Percentiles rank a stretch among this genome's conserved stretches.
These are phyloP conservation scores for Priceomyces melissophilus DNA, from an alignment of 805 yeast species.

Conservation along the genomic window DNA sequence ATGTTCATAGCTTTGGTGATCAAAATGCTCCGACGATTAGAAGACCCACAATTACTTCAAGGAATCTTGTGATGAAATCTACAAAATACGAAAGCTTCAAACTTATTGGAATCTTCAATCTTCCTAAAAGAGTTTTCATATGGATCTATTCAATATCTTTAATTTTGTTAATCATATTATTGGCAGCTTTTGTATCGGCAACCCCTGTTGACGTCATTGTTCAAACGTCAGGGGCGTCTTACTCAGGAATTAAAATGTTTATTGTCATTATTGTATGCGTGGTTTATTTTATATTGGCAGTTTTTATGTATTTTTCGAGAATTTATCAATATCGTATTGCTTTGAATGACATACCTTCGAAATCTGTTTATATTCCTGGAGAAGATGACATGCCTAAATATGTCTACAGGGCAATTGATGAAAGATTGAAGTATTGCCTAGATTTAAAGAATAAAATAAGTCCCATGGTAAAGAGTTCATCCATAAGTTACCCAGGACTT, in stretches of 20 bases:
- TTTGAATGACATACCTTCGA: conserved; percentile 73
- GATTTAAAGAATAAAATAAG: conserved; percentile 33
- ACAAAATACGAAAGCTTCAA: background rate
- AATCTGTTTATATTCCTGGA: conserved; percentile 59
- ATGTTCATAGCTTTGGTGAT: too few species aligned
- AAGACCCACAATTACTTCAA: too few species aligned
- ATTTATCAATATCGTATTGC: conserved; percentile 54
- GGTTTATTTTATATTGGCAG: conserved; percentile 48
- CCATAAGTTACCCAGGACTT: conserved; percentile 37
- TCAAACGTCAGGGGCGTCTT: conserved; percentile 48
- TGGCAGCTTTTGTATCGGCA: conserved; percentile 60
- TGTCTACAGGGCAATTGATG: conserved; percentile 22
- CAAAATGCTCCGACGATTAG: too few species aligned
- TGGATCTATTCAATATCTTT: conserved; percentile 30
- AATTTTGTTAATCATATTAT: conserved; percentile 17
- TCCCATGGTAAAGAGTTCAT: conserved; percentile 25
- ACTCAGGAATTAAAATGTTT: conserved; percentile 74
- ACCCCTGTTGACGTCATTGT: conserved; percentile 78
- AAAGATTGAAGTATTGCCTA: conserved; percentile 23
- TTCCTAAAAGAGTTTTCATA: conserved; percentile 19
- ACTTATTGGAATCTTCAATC: conserved; percentile 4
- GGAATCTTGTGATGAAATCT: too few species aligned
- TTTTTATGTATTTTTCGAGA: conserved; percentile 56
- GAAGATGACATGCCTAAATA: conserved; percentile 46
- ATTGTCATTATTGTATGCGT: conserved; percentile 74